These are phyloP conservation scores for Ilex paraguariensis DNA, from an alignment of 305 asterid genomes.

Conservation along the genomic window DNA sequence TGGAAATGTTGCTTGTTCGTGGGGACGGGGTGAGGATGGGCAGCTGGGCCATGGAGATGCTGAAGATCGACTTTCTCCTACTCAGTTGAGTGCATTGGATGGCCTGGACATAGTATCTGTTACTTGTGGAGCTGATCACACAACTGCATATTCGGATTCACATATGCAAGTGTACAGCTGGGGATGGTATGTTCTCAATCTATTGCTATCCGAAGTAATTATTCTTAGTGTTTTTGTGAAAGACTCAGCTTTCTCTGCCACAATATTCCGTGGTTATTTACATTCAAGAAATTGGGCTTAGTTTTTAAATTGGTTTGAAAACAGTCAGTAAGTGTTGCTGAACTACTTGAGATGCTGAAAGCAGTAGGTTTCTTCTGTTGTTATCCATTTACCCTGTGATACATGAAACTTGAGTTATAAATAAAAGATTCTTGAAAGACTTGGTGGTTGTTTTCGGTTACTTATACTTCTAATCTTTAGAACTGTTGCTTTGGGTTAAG, in stretches of 20 bases:
- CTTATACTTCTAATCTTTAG: not conserved
- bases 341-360: no score
- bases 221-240: no score
- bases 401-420: not conserved
- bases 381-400: no score
- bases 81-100: slow-evolving; percentile 77
- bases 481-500: not conserved
- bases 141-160: slow-evolving; percentile 80
- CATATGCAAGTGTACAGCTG: slow-evolving; percentile 76
- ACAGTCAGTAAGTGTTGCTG: not conserved
- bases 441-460: not conserved
- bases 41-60: slow-evolving; percentile 97
- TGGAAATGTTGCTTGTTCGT: slow-evolving; percentile 82
- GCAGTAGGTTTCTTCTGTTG: no score
- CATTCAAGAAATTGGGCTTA: not conserved
- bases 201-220: no score
- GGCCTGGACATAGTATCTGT: slow-evolving; percentile 69
- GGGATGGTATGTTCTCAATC: slow-evolving; percentile 71
- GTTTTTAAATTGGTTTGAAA: not conserved
- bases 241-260: not conserved
- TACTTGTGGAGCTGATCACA: slow-evolving; percentile 91
- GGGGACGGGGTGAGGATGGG: slow-evolving; percentile 99
- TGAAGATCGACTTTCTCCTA: slow-evolving; percentile 79
- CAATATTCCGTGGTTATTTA: no score
- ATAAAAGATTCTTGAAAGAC: not conserved